A percentile compares a stretch with the other conserved stretches of the same genome.
phyloP scores from a whole-genome alignment of 139 green algal species.

The Nannochloris sp. region DNA sequence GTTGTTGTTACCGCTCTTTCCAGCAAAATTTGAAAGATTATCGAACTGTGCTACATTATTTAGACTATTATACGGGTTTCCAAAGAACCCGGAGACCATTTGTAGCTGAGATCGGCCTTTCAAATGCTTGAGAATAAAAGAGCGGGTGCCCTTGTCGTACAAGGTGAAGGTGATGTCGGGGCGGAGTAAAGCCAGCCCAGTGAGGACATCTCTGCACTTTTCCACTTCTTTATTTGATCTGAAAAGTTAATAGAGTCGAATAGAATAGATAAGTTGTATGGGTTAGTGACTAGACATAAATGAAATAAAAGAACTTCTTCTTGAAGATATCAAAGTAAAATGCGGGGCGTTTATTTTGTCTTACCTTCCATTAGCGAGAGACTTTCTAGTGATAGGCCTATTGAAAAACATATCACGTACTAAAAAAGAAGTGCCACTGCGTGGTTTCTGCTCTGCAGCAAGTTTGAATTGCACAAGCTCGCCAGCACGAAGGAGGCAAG shows the following conservation, averaged over 20 bases:
- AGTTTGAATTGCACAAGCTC: constrained; percentile 6
- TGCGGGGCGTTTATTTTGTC: not conserved
- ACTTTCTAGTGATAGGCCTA: constrained; percentile 23
- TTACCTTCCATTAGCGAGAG: constrained; percentile 8
- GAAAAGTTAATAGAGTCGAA: no score
- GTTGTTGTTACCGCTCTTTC: no score
- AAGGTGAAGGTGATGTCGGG: constrained; percentile 22
- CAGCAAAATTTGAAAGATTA: not conserved
- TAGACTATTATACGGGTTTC: not conserved
- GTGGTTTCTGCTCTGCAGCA: constrained; percentile 16
- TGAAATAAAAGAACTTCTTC: not conserved
- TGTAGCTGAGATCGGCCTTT: not conserved
- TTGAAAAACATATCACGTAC: constrained; percentile 33
- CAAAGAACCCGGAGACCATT: not conserved
- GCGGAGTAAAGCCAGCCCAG: constrained; percentile 21
- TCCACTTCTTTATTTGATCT: constrained; percentile 32
- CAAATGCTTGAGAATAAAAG: constrained; percentile 1
- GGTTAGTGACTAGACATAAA: not conserved
- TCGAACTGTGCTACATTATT: not conserved
- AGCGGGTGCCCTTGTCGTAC: not conserved
- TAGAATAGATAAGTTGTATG: not conserved
- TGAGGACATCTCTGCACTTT: constrained; percentile 1
- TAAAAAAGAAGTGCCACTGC: constrained; percentile 25
- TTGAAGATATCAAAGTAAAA: not conserved
- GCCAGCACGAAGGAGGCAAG: constrained; percentile 1